Percentiles rank a stretch among this genome's conserved stretches.
phyloP scores from a whole-genome alignment of 306 rosid species.

The Cucurbita moschata region DNA sequence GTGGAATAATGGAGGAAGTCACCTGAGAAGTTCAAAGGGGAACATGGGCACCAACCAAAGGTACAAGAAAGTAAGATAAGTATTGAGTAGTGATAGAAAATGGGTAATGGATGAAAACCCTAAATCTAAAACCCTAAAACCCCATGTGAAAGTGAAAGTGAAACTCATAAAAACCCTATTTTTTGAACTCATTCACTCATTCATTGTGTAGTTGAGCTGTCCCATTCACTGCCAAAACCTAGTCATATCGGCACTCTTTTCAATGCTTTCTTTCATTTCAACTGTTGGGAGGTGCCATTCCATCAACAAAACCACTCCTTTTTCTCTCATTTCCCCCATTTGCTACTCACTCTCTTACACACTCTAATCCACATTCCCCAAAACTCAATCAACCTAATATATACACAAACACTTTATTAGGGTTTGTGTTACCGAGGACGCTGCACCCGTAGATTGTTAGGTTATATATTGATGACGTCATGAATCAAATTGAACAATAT shows the following conservation, averaged over 20 bases:
- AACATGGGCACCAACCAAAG: not conserved
- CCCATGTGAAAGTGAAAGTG: not conserved
- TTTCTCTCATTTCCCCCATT: too few relatives aligned
- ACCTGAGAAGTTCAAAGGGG: not conserved
- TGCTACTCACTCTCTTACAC: too few relatives aligned
- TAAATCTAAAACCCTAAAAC: not conserved
- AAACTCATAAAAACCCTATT: not conserved
- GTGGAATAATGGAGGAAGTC: not conserved
- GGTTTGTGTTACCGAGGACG: too few relatives aligned
- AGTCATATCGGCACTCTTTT: not conserved
- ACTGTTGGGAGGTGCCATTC: too few relatives aligned
- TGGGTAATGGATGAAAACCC: not conserved
- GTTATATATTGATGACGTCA: too few relatives aligned
- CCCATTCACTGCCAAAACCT: constrained; percentile 3
- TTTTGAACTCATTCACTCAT: not conserved
- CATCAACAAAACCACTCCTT: too few relatives aligned
- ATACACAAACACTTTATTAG: too few relatives aligned
- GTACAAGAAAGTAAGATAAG: not conserved
- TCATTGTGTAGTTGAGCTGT: not conserved
- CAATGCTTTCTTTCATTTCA: not conserved
- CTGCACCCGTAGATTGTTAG: too few relatives aligned
- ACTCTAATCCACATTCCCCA: too few relatives aligned
- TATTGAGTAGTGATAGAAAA: not conserved
- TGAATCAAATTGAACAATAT: too few relatives aligned
- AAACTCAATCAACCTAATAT: too few relatives aligned